Evolutionary conservation across 345 rosid species (phyloP), one percentile per base, ranked within the genome.

Genomic region (Rhodamnia argentea): DNA sequence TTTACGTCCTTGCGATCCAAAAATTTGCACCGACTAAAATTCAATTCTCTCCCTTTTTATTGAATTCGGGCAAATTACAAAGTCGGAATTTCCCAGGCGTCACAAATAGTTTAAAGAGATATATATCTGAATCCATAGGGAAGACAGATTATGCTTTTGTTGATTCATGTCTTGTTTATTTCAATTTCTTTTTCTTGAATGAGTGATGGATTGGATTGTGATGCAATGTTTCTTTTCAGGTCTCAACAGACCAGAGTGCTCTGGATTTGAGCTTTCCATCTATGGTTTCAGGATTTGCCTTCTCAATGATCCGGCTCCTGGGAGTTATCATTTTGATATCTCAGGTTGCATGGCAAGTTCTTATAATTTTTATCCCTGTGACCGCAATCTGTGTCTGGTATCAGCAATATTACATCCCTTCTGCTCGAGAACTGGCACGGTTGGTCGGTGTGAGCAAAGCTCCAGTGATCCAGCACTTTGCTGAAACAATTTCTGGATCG

Each of bases 321-420:
- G 96, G 96, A 84, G 88, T 93, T 87, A 91, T 94, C 24, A 70
- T 70, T 70, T 70, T 96, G 85, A 94, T 95, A 95, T 93, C 96
- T 83, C 96, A 94, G 86, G 98, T 91, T 76, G 94, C 96, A 20
- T 96, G 98, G 98, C 94, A 94, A 89, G 92, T 96, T 62, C 93
- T 96, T 85, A 84, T 95, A 27, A 88, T 93, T 74, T 94, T 94
- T 70, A 91, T 96, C 83, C 98, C 98, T 11, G 92, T 93, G 56
- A 88, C 93, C 85, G 88, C 95, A 57, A 82, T 87, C 87, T 92
- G 93, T 88, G 86, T 95, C 85, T 94, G 96, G 98, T 94, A 93
- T 86, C 96, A 94, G 96, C 95, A 90, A 91, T 94, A 93, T 87
- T 96, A 96, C 91, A 91, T 94, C 57, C 85, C 96, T 11, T 76